A percentile compares a stretch with the other conserved stretches of the same genome.
Evolutionary conservation across 768 basidiomycete species (phyloP).

Genomic region (Amanita pallidorosea): DNA sequence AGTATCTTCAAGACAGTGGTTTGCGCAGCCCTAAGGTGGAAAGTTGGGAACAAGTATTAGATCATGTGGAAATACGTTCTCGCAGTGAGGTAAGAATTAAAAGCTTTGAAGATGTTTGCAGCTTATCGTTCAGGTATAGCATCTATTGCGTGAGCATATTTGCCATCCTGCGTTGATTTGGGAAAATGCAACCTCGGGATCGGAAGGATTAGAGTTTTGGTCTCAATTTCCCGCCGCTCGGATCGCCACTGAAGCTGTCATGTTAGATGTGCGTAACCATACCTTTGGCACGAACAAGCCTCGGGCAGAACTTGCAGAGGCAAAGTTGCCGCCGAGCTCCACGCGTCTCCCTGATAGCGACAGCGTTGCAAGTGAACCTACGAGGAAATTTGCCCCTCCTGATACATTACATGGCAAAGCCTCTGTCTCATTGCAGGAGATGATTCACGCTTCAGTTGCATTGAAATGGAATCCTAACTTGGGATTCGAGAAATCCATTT

Average conservation of each 20-base stretch:
- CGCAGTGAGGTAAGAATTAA: constrained; percentile 48
- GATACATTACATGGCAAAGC: constrained; percentile 26
- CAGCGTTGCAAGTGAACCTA: background rate
- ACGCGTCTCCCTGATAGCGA: background rate
- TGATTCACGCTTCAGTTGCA: constrained; percentile 62
- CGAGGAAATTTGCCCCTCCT: constrained; percentile 22
- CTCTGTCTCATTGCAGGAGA: constrained; percentile 59
- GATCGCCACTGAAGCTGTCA: constrained; percentile 56
- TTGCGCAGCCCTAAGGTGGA: constrained; percentile 53
- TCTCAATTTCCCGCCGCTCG: constrained; percentile 45
- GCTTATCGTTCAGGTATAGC: constrained; percentile 25
- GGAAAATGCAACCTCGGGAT: constrained; percentile 52
- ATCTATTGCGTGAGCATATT: constrained; percentile 56
- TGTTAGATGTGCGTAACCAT: constrained; percentile 54
- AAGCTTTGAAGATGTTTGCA: background rate
- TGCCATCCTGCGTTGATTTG: constrained; percentile 68
- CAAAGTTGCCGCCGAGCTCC: background rate
- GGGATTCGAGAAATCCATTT: constrained; percentile 40
- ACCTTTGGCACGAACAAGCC: constrained; percentile 36
- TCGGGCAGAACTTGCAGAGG: constrained; percentile 10
- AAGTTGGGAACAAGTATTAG: constrained; percentile 61
- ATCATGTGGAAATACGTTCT: constrained; percentile 58
- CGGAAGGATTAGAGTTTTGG: constrained; percentile 60
- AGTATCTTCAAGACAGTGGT: constrained; percentile 44
- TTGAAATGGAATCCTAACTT: constrained; percentile 63